Conservation (phyloP, 148 eudicot genomes). For the Persicaria maculosa region DNA sequence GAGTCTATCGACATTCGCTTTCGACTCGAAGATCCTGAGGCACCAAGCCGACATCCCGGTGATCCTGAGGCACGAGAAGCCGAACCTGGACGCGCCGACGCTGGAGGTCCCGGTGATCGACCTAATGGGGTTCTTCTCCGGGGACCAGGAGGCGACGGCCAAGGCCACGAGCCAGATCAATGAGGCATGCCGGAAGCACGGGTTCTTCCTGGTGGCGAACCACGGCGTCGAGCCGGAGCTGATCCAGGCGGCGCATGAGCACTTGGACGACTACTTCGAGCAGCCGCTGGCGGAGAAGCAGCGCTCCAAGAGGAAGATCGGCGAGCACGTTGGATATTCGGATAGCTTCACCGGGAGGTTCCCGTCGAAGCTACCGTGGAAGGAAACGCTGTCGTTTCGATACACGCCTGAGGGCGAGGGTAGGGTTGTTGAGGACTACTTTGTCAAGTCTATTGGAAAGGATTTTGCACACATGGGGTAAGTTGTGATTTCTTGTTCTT, state of each 20-base stretch:
- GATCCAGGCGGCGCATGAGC: conserved; percentile 25
- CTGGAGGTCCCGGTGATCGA: conserved; percentile 37
- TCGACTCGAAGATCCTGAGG: conserved; percentile 24
- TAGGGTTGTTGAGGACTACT: conserved; percentile 29
- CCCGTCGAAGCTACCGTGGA: conserved; percentile 39
- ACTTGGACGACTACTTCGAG: conserved; percentile 33
- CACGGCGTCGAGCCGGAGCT: conserved; percentile 32
- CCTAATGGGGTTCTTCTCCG: conserved; percentile 35
- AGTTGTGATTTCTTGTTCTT: not conserved
- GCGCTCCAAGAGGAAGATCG: conserved; percentile 27
- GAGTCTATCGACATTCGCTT: conserved; percentile 10
- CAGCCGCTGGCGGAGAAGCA: conserved; percentile 29
- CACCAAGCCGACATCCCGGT: conserved; percentile 32
- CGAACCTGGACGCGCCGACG: conserved; percentile 15
- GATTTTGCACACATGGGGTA: conserved; percentile 31
- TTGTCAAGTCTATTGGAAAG: conserved; percentile 25
- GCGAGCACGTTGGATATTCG: conserved; percentile 39
- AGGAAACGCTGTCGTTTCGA: conserved; percentile 38
- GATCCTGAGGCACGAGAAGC: conserved; percentile 51
- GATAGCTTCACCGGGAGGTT: conserved; percentile 40
- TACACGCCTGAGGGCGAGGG: conserved; percentile 10
- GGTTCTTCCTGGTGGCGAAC: conserved; percentile 43
- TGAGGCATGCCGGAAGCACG: conserved; percentile 42
- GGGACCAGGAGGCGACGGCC: not conserved
- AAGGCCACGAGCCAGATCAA: conserved; percentile 31